Percentiles rank a stretch among this genome's conserved stretches.
These are phyloP conservation scores for Xylaria multiplex DNA, from an alignment of 2,329 filamentous ascomycete genomes.

Conservation along the genomic window DNA sequence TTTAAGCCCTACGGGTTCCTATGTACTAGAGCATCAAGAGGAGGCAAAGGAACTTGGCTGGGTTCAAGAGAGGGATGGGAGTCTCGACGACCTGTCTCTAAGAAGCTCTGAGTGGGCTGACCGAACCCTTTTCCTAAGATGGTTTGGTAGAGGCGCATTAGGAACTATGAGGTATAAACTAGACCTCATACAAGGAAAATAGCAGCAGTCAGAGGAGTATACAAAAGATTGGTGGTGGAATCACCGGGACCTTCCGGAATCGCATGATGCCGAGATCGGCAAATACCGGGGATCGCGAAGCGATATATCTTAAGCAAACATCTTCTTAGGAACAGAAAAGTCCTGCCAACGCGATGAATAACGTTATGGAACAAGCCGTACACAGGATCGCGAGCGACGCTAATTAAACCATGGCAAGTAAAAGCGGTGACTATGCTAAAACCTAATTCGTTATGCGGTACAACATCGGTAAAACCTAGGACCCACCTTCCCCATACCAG, in stretches of 20 bases:
- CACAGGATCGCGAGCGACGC: not conserved
- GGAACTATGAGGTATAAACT: not conserved
- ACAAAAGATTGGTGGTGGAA: slow-evolving; percentile 15
- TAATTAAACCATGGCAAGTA: no score
- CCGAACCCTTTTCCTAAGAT: slow-evolving; percentile 13
- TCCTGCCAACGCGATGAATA: no score
- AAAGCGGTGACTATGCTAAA: no score
- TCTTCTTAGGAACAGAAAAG: no score
- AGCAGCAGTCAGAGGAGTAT: not conserved
- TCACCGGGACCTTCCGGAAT: slow-evolving; percentile 7
- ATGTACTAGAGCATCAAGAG: not conserved
- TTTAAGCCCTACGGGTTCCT: not conserved
- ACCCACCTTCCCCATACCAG: no score
- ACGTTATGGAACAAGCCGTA: no score
- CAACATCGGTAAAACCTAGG: no score
- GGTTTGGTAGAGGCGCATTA: slow-evolving; percentile 9
- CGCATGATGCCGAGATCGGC: not conserved
- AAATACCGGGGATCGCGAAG: no score
- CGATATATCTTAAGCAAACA: no score
- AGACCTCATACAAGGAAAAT: not conserved
- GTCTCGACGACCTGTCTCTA: slow-evolving; percentile 18
- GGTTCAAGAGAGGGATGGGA: slow-evolving; percentile 15
- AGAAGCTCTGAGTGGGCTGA: slow-evolving; percentile 17
- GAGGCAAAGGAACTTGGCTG: slow-evolving; percentile 20
- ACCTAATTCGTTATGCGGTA: no score